phyloP scores from a whole-genome alignment of 2,329 filamentous ascomycete species.

The Trichophyton equinum region DNA sequence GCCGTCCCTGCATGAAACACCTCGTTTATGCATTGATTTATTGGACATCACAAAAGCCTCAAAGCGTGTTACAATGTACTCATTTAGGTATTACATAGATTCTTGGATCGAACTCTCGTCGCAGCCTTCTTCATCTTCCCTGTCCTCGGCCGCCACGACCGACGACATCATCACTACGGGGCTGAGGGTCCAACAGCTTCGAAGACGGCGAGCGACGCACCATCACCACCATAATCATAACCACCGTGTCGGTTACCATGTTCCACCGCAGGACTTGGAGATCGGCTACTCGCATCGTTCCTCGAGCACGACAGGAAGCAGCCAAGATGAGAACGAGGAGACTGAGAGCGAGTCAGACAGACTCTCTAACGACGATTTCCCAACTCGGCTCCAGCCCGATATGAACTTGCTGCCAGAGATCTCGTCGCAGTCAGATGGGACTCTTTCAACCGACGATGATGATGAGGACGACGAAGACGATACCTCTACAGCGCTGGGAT shows the following conservation, averaged over 20 bases:
- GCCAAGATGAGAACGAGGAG: slow-evolving; percentile 90
- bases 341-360: slow-evolving; percentile 81
- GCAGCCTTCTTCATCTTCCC: slow-evolving; percentile 82
- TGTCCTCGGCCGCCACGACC: slow-evolving; percentile 58
- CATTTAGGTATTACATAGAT: slow-evolving; percentile 48
- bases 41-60: not conserved
- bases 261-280: slow-evolving; percentile 29
- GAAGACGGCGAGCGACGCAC: slow-evolving; percentile 39
- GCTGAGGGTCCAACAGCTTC: slow-evolving; percentile 58
- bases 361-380: slow-evolving; percentile 48
- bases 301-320: slow-evolving; percentile 47
- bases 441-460: slow-evolving; percentile 41
- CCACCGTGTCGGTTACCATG: slow-evolving; percentile 22
- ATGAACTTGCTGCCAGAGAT: slow-evolving; percentile 17
- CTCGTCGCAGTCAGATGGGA: slow-evolving; percentile 20
- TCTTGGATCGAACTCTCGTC: slow-evolving; percentile 95
- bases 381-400: slow-evolving; percentile 15
- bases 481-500: slow-evolving; percentile 73
- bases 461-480: slow-evolving; percentile 58
- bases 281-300: slow-evolving; percentile 33
- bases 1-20: slow-evolving; percentile 2
- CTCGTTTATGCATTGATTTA: slow-evolving; percentile 1
- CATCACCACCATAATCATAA: slow-evolving; percentile 40
- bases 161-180: slow-evolving; percentile 90
- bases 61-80: slow-evolving; percentile 26